Evolutionary conservation across 208 protist species (phyloP), one percentile per base, ranked within the genome.

Genomic region (Wallacemonas sp.): DNA sequence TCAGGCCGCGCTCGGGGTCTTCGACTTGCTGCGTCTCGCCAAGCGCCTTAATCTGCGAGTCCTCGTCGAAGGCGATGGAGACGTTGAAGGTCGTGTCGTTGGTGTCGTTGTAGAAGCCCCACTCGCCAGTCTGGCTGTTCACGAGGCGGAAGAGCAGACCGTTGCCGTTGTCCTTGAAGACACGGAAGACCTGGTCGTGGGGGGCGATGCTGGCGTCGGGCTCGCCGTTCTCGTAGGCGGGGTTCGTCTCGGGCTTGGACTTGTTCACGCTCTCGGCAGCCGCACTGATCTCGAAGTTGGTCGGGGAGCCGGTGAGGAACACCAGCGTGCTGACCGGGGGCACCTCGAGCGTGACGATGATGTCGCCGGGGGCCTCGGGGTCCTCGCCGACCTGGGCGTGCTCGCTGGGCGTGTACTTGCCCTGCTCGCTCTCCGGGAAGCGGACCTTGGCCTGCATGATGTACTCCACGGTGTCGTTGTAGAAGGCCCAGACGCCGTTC

Each of bases 31-130:
- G 39, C 0, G 76, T 74, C 26, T 68, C 61, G 2, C 72, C 74
- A 33, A 80, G 49, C 17, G 54, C 19, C 54, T 61, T 16, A 16
- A 78, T 56, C n/a, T 14, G 23, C 1, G 64, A 44, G 12, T 48
- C 61, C 12, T 83, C 30, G 5, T 79, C 72, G 57, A 83, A 75
- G 21, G 26, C 27, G n/a, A 84, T 73, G 54, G 56, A 65, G 11
- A 72, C 72, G 26, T 43, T 79, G 58, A 83, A 72, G 21, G 60
- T 64, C 2, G 64, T 44, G 55, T 83, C 68, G 29, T 58, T 72
- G 8, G 76, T 77, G 49, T 91, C 85, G 54, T 91, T 91, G 76
- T 88, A 91, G 63, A 91, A 91, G 43, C 61, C 81, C 85, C 85
- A 91, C 19, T 57, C 43, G 11, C 49, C 21, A 23, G 47, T 39